Evolutionary conservation across 1,139 yeast genomes (phyloP).

Genomic region (Debaryomyces coudertii): DNA sequence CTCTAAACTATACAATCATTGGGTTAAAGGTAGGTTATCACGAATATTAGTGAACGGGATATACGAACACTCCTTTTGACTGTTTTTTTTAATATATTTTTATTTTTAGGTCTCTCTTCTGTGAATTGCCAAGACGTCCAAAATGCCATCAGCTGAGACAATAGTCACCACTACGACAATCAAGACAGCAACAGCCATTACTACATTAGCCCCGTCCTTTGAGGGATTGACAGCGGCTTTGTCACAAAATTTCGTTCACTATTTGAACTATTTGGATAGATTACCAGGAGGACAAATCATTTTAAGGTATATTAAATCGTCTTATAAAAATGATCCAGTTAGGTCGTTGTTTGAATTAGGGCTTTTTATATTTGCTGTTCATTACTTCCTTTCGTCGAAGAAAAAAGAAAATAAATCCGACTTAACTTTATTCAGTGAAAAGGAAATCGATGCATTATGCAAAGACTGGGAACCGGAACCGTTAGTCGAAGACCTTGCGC

Average conservation of each 20-base stretch:
- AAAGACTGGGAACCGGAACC: slow-evolving; percentile 94
- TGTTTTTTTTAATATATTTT: neutral
- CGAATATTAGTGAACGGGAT: neutral
- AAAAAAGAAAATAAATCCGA: slow-evolving; percentile 78
- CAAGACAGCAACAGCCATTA: slow-evolving; percentile 31
- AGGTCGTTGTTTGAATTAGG: slow-evolving; percentile 82
- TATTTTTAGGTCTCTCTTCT: neutral
- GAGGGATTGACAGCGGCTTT: slow-evolving; percentile 41
- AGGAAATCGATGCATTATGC: slow-evolving; percentile 80
- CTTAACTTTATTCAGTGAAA: slow-evolving; percentile 61
- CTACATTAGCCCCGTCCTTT: slow-evolving; percentile 43
- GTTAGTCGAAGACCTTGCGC: slow-evolving; percentile 57
- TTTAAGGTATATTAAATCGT: slow-evolving; percentile 78
- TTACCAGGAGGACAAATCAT: slow-evolving; percentile 84
- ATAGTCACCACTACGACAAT: slow-evolving; percentile 22
- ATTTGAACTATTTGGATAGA: slow-evolving; percentile 39
- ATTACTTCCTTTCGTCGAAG: slow-evolving; percentile 82
- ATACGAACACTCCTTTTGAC: neutral
- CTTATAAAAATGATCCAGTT: slow-evolving; percentile 92
- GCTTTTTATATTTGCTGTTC: slow-evolving; percentile 79
- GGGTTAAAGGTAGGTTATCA: neutral
- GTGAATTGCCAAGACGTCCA: neutral
- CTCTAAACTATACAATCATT: neutral
- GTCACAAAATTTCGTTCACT: slow-evolving; percentile 38
- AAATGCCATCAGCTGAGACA: slow-evolving; percentile 18